phyloP scores from a whole-genome alignment of 495 filamentous ascomycete species.

The Penicillium nucicola region DNA sequence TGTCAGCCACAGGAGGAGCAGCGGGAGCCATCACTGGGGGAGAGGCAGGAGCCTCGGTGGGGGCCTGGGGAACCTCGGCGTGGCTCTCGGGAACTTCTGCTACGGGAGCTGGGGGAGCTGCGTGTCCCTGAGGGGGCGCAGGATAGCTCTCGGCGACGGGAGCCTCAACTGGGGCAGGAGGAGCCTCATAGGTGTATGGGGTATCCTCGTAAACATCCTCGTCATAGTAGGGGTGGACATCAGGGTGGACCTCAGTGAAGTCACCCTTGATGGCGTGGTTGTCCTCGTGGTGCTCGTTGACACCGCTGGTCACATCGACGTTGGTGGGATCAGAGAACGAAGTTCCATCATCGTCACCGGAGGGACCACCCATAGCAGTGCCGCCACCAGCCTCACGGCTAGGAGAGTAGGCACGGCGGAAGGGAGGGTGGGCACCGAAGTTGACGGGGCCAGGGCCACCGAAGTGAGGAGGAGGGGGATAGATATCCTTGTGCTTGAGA shows the following conservation, averaged over 20 bases:
- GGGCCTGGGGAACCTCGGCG: background rate
- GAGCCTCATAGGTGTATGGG: background rate
- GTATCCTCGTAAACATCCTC: constrained; percentile 3
- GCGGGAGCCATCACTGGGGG: background rate
- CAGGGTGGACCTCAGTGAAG: constrained; percentile 12
- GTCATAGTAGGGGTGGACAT: constrained; percentile 1
- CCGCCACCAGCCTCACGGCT: constrained; percentile 4
- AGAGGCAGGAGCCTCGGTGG: background rate
- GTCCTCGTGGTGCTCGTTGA: constrained; percentile 23
- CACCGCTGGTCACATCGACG: constrained; percentile 13
- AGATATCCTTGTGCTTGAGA: constrained; percentile 14
- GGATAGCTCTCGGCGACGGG: background rate
- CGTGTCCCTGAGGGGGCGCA: background rate
- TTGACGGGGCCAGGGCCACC: constrained; percentile 2
- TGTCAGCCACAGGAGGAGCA: no score
- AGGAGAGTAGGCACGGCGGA: constrained; percentile 19
- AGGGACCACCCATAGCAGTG: constrained; percentile 17
- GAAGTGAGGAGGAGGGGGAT: background rate
- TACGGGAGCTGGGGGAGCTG: constrained; percentile 5
- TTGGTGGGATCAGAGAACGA: constrained; percentile 5
- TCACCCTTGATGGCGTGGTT: constrained; percentile 28
- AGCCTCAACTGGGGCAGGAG: background rate
- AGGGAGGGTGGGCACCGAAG: constrained; percentile 3
- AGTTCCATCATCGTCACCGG: constrained; percentile 21
- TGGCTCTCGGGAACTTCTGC: background rate